Evolutionary conservation across 2,329 filamentous ascomycete species (phyloP).

Genomic region (Alternaria angustiovoidea): DNA sequence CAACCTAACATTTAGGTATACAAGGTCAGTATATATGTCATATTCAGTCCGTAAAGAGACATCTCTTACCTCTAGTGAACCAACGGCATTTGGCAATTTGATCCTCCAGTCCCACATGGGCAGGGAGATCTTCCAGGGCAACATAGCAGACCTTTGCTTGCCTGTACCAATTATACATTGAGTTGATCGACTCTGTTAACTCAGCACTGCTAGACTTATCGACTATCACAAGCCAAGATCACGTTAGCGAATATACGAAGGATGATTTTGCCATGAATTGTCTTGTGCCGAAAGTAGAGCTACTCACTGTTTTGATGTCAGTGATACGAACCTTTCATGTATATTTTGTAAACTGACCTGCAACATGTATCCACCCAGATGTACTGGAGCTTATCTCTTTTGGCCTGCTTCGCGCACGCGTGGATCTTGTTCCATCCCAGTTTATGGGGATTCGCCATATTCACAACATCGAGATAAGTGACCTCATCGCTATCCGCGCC

Average conservation of each 20-base stretch:
- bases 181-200: constrained; percentile 24
- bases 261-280: too few relatives aligned
- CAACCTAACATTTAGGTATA: constrained; percentile 2
- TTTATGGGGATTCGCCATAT: background rate
- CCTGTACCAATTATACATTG: constrained; percentile 27
- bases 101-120: too few relatives aligned
- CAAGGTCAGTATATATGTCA: too few relatives aligned
- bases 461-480: constrained; percentile 12
- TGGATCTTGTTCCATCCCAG: constrained; percentile 16
- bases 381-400: constrained; percentile 15
- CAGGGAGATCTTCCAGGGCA: constrained; percentile 12
- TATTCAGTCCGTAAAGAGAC: too few relatives aligned
- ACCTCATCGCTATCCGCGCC: constrained; percentile 18
- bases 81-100: constrained; percentile 13
- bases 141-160: constrained; percentile 24
- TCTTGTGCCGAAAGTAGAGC: too few relatives aligned
- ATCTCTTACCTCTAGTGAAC: constrained; percentile 16
- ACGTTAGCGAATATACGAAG: too few relatives aligned
- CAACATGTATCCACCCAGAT: constrained; percentile 31
- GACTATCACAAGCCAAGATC: background rate
- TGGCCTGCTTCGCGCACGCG: constrained; percentile 23
- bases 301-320: too few relatives aligned
- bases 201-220: constrained; percentile 21
- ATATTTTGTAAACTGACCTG: background rate
- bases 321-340: fast-evolving